Base-by-base conservation (phyloP, 2,329 filamentous ascomycete species). In the Fusarium continuum region DNA sequence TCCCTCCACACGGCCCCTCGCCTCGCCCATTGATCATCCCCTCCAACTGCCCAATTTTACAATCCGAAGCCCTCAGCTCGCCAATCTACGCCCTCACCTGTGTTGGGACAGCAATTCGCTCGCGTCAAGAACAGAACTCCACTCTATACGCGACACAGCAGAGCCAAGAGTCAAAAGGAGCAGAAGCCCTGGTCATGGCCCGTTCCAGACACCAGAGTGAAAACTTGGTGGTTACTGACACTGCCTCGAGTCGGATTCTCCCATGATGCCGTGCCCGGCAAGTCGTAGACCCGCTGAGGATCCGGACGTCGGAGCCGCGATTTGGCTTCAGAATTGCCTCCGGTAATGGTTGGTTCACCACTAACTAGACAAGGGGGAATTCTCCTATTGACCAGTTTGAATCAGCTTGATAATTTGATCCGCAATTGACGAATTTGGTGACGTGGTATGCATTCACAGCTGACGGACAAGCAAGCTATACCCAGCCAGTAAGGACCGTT, bases 21-120 rank as follows among this genome's bases (percentile, higher is more conserved):
- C 51, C 56, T 48, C 40, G 46, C 43, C 26, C 13, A 53, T 36
- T 45, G 61, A 65, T 65, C 56, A 23, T 16, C 61, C 28, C 19
- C 3, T 22, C 19, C 1, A 44, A 8, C 32, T 65, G 39, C 51
- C 53, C 1, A 9, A 46, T 62, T 39, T 8, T 47, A 8, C 16
- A 14, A 25, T 22, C 16, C 22, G n/a, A 31, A 23, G 29, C 20
- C 46, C 34, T 59, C 62, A 65, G 47, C 61, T 65, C 62, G 62
- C 62, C 46, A 58, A 65, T 65, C 61, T 65, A 31, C 20, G 19
- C 23, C 22, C 29, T 36, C 25, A 22, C 49, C 31, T 38, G 26
- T 43, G 34, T 13, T 26, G 38, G 44, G 34, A 56, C 31, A 52
- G 22, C 35, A 57, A 28, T 38, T 57, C 28, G 35, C 17, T 32